phyloP scores from a whole-genome alignment of 106 monocot species.

The Agapanthus africanus region DNA sequence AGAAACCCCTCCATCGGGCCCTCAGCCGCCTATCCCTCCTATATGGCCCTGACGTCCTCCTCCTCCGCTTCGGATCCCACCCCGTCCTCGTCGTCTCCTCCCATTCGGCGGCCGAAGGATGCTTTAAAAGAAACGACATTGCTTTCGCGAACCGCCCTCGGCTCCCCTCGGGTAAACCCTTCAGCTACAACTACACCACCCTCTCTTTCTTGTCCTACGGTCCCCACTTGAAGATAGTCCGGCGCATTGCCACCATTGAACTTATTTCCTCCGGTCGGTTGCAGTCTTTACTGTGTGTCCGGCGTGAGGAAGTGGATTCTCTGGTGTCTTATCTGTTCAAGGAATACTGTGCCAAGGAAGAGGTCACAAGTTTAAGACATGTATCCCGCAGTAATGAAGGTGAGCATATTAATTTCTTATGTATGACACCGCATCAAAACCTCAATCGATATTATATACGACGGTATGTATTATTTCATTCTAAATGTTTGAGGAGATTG shows the following conservation, averaged over 20 bases:
- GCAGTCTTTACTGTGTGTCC: background rate
- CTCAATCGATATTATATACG: no score
- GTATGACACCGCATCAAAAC: no score
- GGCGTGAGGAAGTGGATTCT: background rate
- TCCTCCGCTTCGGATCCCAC: background rate
- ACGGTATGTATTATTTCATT: no score
- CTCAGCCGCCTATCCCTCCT: background rate
- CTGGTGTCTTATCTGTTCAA: constrained; percentile 5
- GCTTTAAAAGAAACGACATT: constrained; percentile 1
- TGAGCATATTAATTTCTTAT: no score
- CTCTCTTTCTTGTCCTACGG: background rate
- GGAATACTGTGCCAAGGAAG: no score
- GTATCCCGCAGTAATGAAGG: no score
- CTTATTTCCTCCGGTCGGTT: constrained; percentile 4
- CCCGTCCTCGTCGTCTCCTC: background rate
- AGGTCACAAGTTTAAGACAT: no score
- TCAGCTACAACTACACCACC: background rate
- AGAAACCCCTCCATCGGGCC: constrained; percentile 6
- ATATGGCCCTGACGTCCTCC: background rate
- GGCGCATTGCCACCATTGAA: background rate
- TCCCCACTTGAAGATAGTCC: background rate
- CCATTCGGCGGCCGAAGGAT: background rate
- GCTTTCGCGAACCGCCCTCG: background rate
- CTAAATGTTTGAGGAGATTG: no score
- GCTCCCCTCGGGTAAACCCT: background rate